Conservation (phyloP, 768 basidiomycete species). For the Glaciozyma antarctica region DNA sequence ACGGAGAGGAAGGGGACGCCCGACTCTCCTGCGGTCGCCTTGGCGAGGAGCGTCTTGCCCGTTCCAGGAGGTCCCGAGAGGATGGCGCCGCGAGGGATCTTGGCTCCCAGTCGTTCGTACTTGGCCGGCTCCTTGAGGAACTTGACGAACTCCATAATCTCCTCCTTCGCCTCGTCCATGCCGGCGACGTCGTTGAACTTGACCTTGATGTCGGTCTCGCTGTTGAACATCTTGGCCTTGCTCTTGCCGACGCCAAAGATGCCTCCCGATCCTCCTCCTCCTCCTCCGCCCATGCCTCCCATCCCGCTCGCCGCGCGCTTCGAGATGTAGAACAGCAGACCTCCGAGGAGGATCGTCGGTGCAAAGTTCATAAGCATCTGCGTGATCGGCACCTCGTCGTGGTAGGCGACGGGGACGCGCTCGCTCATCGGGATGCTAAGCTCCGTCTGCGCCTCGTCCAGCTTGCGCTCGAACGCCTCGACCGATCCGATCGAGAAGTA, state of each 20-base stretch:
- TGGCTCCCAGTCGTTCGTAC: constrained; percentile 93
- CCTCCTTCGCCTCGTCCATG: constrained; percentile 99
- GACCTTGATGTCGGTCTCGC: constrained; percentile 85
- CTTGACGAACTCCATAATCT: constrained; percentile 99
- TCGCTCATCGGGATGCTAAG: constrained; percentile 84
- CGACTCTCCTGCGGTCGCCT: constrained; percentile 97
- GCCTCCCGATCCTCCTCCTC: constrained; percentile 60
- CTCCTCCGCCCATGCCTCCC: constrained; percentile 49
- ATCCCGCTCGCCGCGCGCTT: constrained; percentile 52
- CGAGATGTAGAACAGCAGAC: constrained; percentile 80
- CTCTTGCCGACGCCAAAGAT: constrained; percentile 98
- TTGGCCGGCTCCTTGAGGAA: constrained; percentile 91
- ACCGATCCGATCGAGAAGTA: constrained; percentile 96
- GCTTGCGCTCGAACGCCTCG: constrained; percentile 88
- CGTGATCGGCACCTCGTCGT: constrained; percentile 80
- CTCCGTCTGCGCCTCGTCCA: constrained; percentile 86
- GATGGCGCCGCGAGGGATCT: constrained; percentile 92
- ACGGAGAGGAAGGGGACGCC: constrained; percentile 96
- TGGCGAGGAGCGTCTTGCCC: constrained; percentile 94
- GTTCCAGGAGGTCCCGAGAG: constrained; percentile 94
- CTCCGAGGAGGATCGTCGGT: constrained; percentile 85
- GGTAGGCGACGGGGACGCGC: constrained; percentile 92
- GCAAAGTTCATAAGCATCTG: constrained; percentile 79
- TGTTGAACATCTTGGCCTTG: constrained; percentile 83
- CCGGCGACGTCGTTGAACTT: constrained; percentile 96